These are phyloP conservation scores for Pestalotiopsis fici DNA, from an alignment of 2,329 filamentous ascomycete genomes.

Conservation along the genomic window DNA sequence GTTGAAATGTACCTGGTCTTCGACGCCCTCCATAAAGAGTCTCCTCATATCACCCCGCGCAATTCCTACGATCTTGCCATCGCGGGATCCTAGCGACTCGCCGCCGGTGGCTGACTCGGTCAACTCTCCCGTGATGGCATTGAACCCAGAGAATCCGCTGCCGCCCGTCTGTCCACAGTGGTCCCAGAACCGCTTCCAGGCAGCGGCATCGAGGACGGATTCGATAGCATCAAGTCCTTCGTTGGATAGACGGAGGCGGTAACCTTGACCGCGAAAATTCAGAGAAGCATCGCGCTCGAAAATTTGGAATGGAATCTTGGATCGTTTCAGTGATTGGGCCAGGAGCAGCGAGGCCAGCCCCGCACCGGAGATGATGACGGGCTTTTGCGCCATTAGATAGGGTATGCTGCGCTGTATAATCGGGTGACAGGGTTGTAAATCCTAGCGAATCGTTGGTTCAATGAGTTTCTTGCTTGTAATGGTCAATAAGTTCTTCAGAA, in stretches of 20 bases:
- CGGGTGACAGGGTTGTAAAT: neutral
- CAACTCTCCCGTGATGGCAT: constrained; percentile 55
- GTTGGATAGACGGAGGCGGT: constrained; percentile 57
- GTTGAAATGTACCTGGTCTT: constrained; percentile 55
- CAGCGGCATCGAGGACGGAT: constrained; percentile 48
- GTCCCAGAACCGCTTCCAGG: constrained; percentile 58
- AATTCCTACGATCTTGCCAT: constrained; percentile 62
- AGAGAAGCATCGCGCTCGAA: constrained; percentile 56
- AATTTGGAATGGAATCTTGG: constrained; percentile 51
- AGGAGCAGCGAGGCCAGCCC: constrained; percentile 45
- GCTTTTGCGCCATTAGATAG: constrained; percentile 17
- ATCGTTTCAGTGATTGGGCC: constrained; percentile 40
- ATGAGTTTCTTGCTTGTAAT: neutral
- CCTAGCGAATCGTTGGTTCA: neutral
- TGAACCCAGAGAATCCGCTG: constrained; percentile 46
- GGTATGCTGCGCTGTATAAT: neutral
- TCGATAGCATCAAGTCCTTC: constrained; percentile 64
- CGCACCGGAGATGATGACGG: constrained; percentile 44
- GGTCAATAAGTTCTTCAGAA: neutral
- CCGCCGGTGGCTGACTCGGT: constrained; percentile 18
- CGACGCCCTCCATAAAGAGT: constrained; percentile 58
- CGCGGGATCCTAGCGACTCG: constrained; percentile 48
- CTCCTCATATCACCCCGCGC: constrained; percentile 63
- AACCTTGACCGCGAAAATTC: constrained; percentile 61
- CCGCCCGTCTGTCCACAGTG: constrained; percentile 62